A percentile compares a stretch with the other conserved stretches of the same genome.
These are phyloP conservation scores for Yamadazyma laniorum DNA, from an alignment of 805 yeast genomes.

Conservation along the genomic window DNA sequence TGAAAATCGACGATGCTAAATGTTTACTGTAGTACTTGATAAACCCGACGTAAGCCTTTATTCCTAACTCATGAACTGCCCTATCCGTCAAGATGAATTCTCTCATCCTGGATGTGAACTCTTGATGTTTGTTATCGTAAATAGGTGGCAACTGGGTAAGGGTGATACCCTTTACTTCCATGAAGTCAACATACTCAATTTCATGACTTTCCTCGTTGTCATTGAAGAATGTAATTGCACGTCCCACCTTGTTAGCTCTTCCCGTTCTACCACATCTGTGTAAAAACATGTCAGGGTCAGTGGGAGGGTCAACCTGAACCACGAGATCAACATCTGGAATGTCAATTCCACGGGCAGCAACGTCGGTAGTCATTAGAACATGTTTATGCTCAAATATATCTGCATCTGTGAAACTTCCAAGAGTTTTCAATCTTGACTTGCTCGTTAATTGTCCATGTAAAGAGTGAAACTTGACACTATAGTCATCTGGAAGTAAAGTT, in stretches of 20 bases:
- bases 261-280: constrained; percentile 97
- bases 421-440: constrained; percentile 70
- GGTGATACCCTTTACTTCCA: constrained; percentile 63
- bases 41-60: constrained; percentile 79
- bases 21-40: constrained; percentile 85
- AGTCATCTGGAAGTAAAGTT: constrained; percentile 29
- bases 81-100: constrained; percentile 71
- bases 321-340: constrained; percentile 93
- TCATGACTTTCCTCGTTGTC: constrained; percentile 65
- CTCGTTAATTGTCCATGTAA: constrained; percentile 91
- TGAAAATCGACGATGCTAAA: constrained; percentile 81
- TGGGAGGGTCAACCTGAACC: constrained; percentile 92
- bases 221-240: constrained; percentile 65
- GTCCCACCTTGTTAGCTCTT: constrained; percentile 82
- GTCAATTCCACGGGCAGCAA: constrained; percentile 97
- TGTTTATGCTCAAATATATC: constrained; percentile 43
- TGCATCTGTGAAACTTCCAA: constrained; percentile 56
- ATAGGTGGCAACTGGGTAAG: constrained; percentile 42
- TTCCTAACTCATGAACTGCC: constrained; percentile 76
- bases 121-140: constrained; percentile 23
- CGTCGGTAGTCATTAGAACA: constrained; percentile 88
- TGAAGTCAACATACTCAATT: constrained; percentile 74
- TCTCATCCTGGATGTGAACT: constrained; percentile 24
- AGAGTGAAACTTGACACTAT: constrained; percentile 54
- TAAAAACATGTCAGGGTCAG: constrained; percentile 85